Conservation (phyloP, 371 early-diverging fungal species). For the Entomophthora muscae region DNA sequence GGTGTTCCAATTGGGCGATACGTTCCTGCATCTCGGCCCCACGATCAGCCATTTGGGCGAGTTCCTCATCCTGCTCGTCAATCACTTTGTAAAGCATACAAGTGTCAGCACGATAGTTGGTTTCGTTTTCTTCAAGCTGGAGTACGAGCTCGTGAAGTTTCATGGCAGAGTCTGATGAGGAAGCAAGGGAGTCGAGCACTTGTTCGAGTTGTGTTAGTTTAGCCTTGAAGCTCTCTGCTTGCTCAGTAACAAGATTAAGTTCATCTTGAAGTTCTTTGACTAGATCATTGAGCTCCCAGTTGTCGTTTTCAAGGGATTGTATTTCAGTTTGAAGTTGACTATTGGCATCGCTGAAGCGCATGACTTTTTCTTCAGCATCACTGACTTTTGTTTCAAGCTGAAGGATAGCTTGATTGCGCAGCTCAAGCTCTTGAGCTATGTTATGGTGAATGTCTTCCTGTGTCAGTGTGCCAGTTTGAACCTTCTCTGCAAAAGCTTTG, state of each 20-base stretch:
- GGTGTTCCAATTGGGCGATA: background rate
- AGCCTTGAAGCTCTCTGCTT: background rate
- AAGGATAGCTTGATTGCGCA: background rate
- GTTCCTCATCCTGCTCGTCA: background rate
- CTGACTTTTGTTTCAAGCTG: background rate
- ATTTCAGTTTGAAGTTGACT: background rate
- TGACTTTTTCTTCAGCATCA: background rate
- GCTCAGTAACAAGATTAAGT: background rate
- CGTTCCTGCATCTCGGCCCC: background rate
- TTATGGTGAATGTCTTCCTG: background rate
- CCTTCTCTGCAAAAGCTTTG: background rate
- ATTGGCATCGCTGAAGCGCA: background rate
- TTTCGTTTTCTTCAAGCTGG: background rate
- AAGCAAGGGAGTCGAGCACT: background rate
- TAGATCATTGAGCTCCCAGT: background rate
- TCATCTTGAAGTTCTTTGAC: background rate
- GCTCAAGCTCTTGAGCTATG: background rate
- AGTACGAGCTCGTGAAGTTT: background rate
- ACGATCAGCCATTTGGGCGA: background rate
- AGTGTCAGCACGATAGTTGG: no score
- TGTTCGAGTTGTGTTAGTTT: background rate
- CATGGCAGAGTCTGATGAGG: background rate
- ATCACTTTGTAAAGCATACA: background rate
- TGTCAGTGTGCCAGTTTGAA: background rate
- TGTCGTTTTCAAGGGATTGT: background rate